Base-by-base conservation (phyloP, 169 alveolate species). In the Cystoisospora suis region DNA sequence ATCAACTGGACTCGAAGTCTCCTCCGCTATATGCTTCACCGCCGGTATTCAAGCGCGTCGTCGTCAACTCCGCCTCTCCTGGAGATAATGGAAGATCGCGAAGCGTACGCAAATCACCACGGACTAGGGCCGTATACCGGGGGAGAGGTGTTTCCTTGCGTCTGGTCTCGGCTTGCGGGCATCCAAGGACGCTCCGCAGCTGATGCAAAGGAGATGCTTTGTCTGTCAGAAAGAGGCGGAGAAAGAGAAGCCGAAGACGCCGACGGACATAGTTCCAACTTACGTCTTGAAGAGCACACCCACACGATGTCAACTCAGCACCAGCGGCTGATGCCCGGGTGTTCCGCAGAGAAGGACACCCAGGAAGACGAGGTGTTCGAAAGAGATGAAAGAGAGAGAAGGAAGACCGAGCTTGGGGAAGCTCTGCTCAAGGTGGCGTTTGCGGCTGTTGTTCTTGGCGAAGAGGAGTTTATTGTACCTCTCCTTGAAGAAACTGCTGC, bases 371-470 rank as follows among this genome's bases (percentile, higher is more conserved):
- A 75, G 49, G 47, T n/a, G 56, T 32, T 23, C 49, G 83, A 6
- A 36, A 4, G 56, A 72, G 47, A 70, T 36, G 83, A 34, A 38
- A 34, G 32, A 36, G 83, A 6, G 56, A 72, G 56, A 6, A 1
- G 83, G 2, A 34, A 77, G 1, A 34, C 42, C 2, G 89, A 75
- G 15, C 27, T 79, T 17, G 92, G 87, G 7, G 88, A 88, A 58
- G 85, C 89, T 29, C 92, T 88, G 42, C 69, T 88, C 56, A 40
- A 83, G 81, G 46, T 58, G 20, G 92, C 92, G 7, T 88, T 77
- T 42, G 88, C 44, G 3, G 80, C 87, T 29, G 85, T 88, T 45
- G 85, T 86, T 29, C 77, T 79, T 15, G 89, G 92, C 3, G 92
- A 88, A 44, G 92, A 88, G 49, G 77, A 88, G 47, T 79, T 69